A percentile compares a stretch with the other conserved stretches of the same genome.
These are phyloP conservation scores for Cryptosporidium andersoni DNA, from an alignment of 169 alveolate genomes.

Conservation along the genomic window DNA sequence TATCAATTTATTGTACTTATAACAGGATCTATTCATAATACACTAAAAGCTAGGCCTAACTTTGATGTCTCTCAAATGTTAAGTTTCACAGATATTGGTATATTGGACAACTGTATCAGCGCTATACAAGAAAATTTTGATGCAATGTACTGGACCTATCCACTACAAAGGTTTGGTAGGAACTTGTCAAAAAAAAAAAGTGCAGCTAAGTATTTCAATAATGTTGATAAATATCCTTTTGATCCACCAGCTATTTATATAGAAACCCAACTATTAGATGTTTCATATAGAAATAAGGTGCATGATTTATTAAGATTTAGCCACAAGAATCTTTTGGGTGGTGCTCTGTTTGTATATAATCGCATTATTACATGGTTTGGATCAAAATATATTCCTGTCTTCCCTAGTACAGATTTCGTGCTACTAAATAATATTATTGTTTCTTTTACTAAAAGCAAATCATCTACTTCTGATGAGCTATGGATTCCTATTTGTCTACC, in stretches of 20 bases:
- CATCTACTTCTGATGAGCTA: conserved; percentile 19
- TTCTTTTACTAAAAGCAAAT: background rate
- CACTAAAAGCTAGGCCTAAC: conserved; percentile 54
- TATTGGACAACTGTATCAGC: conserved; percentile 25
- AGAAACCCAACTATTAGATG: conserved; percentile 32
- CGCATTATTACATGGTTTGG: conserved; percentile 63
- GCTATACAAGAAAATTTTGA: conserved; percentile 38
- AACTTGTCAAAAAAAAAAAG: background rate
- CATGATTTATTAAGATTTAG: conserved; percentile 14
- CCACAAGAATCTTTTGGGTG: conserved; percentile 23
- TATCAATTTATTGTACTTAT: conserved; percentile 39
- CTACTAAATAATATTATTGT: conserved; percentile 31
- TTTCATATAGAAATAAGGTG: conserved; percentile 15
- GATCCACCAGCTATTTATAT: conserved; percentile 9
- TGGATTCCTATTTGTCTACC: conserved; percentile 69
- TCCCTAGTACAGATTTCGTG: conserved; percentile 55
- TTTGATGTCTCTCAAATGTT: conserved; percentile 57
- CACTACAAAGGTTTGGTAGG: background rate
- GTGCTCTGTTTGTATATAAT: conserved; percentile 30
- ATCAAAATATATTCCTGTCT: conserved; percentile 35
- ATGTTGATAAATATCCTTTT: conserved; percentile 1
- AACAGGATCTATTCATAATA: conserved; percentile 66
- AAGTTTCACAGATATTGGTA: conserved; percentile 30
- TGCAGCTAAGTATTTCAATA: background rate
- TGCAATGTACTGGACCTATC: conserved; percentile 30